Evolutionary conservation across 2,329 filamentous ascomycete genomes (phyloP).

Genomic region (Drechslerella coelobrocha): DNA sequence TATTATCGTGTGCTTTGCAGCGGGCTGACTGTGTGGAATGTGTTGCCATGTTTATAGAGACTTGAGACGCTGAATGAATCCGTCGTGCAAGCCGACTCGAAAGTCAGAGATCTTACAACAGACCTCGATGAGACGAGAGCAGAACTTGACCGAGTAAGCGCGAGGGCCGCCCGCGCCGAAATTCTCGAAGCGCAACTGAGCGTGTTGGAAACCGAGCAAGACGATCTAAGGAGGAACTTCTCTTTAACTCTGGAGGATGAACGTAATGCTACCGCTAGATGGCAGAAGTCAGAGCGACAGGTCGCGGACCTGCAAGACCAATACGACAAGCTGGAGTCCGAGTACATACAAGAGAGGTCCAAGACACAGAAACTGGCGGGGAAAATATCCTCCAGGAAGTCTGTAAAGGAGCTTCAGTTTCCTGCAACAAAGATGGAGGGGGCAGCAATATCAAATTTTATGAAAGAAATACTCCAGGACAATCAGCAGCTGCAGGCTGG

Average conservation of each 20-base stretch:
- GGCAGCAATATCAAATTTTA: conserved; percentile 71
- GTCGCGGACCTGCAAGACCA: conserved; percentile 83
- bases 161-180: conserved; percentile 71
- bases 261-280: conserved; percentile 78
- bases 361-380: conserved; percentile 64
- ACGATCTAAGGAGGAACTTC: conserved; percentile 72
- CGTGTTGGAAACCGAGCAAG: conserved; percentile 81
- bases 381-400: conserved; percentile 65
- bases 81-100: conserved; percentile 79
- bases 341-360: conserved; percentile 59
- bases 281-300: conserved; percentile 82
- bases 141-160: conserved; percentile 53
- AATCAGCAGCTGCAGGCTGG: conserved; percentile 92
- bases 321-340: conserved; percentile 84
- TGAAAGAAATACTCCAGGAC: conserved; percentile 92
- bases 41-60: conserved; percentile 61
- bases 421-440: conserved; percentile 41
- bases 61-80: conserved; percentile 81
- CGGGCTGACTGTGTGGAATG: conserved; percentile 39
- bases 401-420: conserved; percentile 38
- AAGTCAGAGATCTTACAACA: conserved; percentile 70
- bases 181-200: conserved; percentile 81
- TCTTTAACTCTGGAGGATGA: conserved; percentile 74
- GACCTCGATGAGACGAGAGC: conserved; percentile 54
- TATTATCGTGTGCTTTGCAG: not conserved